Percentiles rank a stretch among this genome's conserved stretches.
These are phyloP conservation scores for Neocucurbitaria cava DNA, from an alignment of 2,329 filamentous ascomycete species.

Conservation along the genomic window DNA sequence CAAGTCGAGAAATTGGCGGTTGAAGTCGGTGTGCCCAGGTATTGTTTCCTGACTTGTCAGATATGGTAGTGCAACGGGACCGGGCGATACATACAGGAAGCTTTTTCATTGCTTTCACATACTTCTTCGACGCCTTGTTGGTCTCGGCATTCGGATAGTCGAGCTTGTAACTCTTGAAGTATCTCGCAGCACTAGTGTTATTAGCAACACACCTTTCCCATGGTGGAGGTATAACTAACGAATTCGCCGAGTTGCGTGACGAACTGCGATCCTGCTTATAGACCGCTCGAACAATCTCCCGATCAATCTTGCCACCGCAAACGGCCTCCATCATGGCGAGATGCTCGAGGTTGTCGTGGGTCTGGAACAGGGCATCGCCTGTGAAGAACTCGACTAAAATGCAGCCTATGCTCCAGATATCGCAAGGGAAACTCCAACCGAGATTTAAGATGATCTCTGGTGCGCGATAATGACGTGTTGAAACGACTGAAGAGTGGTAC, in stretches of 20 bases:
- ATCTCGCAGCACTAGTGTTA: conserved; percentile 47
- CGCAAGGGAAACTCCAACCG: conserved; percentile 72
- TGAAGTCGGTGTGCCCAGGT: conserved; percentile 65
- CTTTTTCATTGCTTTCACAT: conserved; percentile 72
- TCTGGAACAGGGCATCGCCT: conserved; percentile 72
- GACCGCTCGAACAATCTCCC: conserved; percentile 62
- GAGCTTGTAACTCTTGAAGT: conserved; percentile 64
- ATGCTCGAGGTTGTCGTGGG: conserved; percentile 72
- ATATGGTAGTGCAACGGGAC: background rate
- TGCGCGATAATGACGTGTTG: conserved; percentile 70
- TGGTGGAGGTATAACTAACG: conserved; percentile 53
- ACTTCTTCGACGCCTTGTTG: conserved; percentile 68
- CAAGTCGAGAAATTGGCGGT: conserved; percentile 68
- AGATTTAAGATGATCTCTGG: conserved; percentile 73
- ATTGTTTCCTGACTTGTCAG: conserved; percentile 64
- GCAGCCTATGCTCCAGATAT: conserved; percentile 74
- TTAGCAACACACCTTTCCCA: conserved; percentile 35
- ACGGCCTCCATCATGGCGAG: conserved; percentile 74
- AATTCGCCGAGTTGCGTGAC: conserved; percentile 61
- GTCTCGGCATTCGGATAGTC: conserved; percentile 71
- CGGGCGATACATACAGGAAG: conserved; percentile 57
- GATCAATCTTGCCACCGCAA: conserved; percentile 63
- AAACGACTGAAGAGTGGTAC: conserved; percentile 72
- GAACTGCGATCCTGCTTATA: conserved; percentile 55
- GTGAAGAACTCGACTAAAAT: conserved; percentile 74